Percentiles rank a stretch among this genome's conserved stretches.
phyloP scores from a whole-genome alignment of 768 basidiomycete species.

The Pisolithus sp. region DNA sequence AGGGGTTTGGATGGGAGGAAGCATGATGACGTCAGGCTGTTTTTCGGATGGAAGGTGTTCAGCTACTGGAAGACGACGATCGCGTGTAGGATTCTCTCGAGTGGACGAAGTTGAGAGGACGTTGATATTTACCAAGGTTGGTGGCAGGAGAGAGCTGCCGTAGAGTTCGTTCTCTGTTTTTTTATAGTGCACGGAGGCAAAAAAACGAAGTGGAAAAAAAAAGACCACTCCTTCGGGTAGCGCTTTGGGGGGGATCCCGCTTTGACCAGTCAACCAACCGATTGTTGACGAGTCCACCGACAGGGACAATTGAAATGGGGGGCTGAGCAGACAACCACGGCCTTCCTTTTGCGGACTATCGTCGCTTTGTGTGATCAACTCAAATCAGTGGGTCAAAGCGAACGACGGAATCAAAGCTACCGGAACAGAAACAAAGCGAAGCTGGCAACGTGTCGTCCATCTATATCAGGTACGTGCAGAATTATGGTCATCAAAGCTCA shows the following conservation, averaged over 20 bases:
- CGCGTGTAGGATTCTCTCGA: too few relatives aligned
- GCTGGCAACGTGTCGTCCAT: too few relatives aligned
- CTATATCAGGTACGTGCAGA: too few relatives aligned
- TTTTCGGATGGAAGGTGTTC: neutral
- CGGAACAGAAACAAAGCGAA: too few relatives aligned
- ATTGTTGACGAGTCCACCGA: constrained; percentile 2
- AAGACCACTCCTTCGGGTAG: neutral
- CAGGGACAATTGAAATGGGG: constrained; percentile 15
- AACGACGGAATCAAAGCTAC: too few relatives aligned
- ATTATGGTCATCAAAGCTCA: too few relatives aligned
- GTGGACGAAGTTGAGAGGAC: too few relatives aligned
- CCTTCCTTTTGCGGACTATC: constrained; percentile 6
- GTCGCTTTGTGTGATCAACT: too few relatives aligned
- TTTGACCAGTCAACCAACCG: constrained; percentile 1
- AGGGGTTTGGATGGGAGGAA: constrained; percentile 1
- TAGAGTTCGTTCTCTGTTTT: neutral
- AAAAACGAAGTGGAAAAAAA: neutral
- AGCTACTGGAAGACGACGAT: neutral
- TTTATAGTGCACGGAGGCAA: neutral
- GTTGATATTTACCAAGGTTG: neutral
- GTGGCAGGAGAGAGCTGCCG: neutral
- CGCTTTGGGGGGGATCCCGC: constrained; percentile 7
- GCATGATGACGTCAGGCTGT: neutral
- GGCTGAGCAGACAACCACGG: constrained; percentile 2
- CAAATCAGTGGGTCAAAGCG: too few relatives aligned